Conservation (phyloP, 2,329 filamentous ascomycete species). For the Stromatinia cepivora region DNA sequence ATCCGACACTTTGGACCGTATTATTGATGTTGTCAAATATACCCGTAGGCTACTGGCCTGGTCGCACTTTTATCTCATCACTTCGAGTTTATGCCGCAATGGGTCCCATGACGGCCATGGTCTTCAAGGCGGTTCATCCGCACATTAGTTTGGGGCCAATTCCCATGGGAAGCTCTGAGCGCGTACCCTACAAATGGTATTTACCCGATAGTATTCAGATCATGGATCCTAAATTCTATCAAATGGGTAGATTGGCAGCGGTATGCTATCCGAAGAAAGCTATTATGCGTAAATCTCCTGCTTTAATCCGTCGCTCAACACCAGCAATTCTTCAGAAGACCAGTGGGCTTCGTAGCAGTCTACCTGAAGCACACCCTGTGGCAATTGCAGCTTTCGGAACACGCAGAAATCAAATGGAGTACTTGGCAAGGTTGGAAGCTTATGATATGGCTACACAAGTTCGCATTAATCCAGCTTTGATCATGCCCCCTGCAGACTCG, state of each 20-base stretch:
- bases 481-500: not conserved
- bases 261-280: not conserved
- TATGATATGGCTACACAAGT: not conserved
- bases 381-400: conserved; percentile 7
- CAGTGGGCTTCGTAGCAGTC: not conserved
- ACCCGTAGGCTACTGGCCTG: conserved; percentile 12
- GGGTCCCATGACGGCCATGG: not conserved
- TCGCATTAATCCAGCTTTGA: not conserved
- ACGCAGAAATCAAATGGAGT: not conserved
- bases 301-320: not conserved
- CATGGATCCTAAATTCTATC: not conserved
- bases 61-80: not conserved
- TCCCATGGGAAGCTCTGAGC: not conserved
- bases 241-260: not conserved
- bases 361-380: not conserved
- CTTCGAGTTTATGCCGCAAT: not conserved
- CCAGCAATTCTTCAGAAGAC: not conserved
- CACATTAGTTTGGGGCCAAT: not conserved
- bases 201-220: not conserved
- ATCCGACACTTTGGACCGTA: not conserved
- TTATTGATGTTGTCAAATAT: not conserved
- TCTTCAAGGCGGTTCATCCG: conserved; percentile 4
- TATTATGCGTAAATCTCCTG: not conserved
- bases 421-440: not conserved
- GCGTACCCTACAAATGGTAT: not conserved